Evolutionary conservation across 1,284 basidiomycete species (phyloP).

Genomic region (Cystobasidiaceae sp.): DNA sequence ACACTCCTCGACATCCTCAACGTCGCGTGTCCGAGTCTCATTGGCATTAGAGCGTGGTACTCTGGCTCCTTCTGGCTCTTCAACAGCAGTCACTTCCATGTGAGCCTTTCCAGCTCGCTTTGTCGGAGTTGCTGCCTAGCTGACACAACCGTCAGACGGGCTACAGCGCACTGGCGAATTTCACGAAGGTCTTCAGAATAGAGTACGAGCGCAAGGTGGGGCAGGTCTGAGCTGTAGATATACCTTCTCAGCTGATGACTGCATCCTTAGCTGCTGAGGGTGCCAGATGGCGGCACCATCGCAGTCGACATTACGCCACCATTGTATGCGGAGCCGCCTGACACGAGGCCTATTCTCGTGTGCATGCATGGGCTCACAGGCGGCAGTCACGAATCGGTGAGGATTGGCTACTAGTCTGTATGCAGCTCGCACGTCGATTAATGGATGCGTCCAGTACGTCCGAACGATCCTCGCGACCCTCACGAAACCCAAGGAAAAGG

Average conservation of each 20-base stretch:
- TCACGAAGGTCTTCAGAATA: constrained; percentile 65
- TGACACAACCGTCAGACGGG: no score
- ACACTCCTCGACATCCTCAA: constrained; percentile 30
- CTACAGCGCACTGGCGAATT: constrained; percentile 52
- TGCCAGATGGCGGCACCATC: constrained; percentile 66
- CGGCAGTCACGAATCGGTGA: constrained; percentile 49
- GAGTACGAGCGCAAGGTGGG: constrained; percentile 61
- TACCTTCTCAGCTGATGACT: no score
- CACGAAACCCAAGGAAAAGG: constrained; percentile 58
- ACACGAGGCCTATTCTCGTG: constrained; percentile 72
- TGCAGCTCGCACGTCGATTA: neutral
- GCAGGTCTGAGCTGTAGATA: no score
- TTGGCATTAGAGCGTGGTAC: constrained; percentile 36
- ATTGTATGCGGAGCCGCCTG: constrained; percentile 53
- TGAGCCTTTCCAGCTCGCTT: no score
- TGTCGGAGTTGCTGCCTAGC: no score
- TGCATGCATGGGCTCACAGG: constrained; percentile 83
- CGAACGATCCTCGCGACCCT: constrained; percentile 69
- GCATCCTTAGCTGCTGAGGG: no score
- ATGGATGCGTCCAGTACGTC: constrained; percentile 55
- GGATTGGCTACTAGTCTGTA: neutral
- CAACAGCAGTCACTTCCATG: constrained; percentile 19
- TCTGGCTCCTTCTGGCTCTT: constrained; percentile 37
- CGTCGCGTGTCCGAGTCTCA: constrained; percentile 32
- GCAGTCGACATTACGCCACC: constrained; percentile 66